Evolutionary conservation across 306 rosid genomes (phyloP), one percentile per base, ranked within the genome.

Genomic region (Castanospermum australe): DNA sequence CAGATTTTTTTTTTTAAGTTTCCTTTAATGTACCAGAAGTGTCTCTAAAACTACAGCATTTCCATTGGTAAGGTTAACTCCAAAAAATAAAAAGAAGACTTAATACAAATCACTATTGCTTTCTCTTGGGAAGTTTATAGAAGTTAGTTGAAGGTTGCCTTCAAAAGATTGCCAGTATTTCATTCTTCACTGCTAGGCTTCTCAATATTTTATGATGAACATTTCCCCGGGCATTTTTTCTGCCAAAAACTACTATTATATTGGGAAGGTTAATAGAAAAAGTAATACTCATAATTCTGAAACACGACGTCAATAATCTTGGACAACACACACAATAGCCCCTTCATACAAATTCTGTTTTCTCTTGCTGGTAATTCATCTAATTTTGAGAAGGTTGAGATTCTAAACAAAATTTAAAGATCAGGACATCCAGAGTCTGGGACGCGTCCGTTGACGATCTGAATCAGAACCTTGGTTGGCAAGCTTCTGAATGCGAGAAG

Each of bases 401-500:
- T 8, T 24, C 66, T 50, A 45, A 50, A 80, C 77, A 72, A 64
- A 32, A 39, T 52, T 77, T 65, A 18, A 25, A 39, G 17, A 82
- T 89, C 76, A 92, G 13, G 90, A 85, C 92, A 78, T 91, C 97
- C 92, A 86, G 47, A 77, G 81, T 69, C 84, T 90, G 56, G 88
- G 87, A 67, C 84, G 88, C 38, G 68, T 69, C 79, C 68, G 76
- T 59, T 92, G 92, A 11, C 92, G 87, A 86, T 88, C 93, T 6
- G 92, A 83, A 20, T 85, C 78, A 51, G 97, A 88, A 51, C 97
- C 97, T 87, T 87, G 91, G 80, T 75, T 91, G 42, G 91, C 84
- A 32, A 94, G 84, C 87, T 86, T 92, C 85, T 94, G 95, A 77
- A 92, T 91, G 38, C 95, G 97, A 2, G 95, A 89, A 35, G 97